Conservation (phyloP, 495 filamentous ascomycete genomes). For the Penicillium riverlandense region DNA sequence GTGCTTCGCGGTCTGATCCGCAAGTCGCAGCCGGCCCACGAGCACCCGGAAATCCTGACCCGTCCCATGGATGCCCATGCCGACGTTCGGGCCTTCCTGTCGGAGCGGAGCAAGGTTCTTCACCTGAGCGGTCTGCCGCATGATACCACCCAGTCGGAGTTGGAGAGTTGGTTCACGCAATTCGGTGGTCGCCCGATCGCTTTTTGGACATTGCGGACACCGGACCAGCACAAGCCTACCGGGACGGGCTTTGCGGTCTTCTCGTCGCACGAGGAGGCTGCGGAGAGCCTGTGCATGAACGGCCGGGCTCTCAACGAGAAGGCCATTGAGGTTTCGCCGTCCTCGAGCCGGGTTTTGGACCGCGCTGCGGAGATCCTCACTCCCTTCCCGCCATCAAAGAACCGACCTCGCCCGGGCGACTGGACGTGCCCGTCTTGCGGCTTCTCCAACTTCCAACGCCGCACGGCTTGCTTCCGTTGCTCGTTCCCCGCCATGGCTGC, state of each 20-base stretch:
- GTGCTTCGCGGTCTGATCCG: constrained; percentile 86
- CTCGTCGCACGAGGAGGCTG: constrained; percentile 97
- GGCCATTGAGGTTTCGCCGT: constrained; percentile 95
- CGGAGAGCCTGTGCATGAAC: constrained; percentile 98
- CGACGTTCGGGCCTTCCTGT: constrained; percentile 92
- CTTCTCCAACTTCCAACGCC: constrained; percentile 87
- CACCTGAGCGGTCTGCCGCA: constrained; percentile 96
- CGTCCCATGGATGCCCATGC: constrained; percentile 94
- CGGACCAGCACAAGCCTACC: constrained; percentile 97
- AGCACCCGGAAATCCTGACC: constrained; percentile 88
- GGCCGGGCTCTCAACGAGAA: constrained; percentile 96
- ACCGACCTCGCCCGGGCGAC: constrained; percentile 91
- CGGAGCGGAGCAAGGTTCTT: constrained; percentile 92
- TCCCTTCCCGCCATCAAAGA: constrained; percentile 96
- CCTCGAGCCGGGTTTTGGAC: constrained; percentile 90
- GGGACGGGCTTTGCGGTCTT: constrained; percentile 97
- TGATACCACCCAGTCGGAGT: constrained; percentile 94
- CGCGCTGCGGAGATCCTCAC: constrained; percentile 91
- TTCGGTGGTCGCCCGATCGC: constrained; percentile 98
- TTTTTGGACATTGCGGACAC: constrained; percentile 96
- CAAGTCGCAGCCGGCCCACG: constrained; percentile 89
- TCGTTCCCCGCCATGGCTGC: constrained; percentile 88
- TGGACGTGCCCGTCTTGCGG: constrained; percentile 94
- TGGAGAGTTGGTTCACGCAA: constrained; percentile 99
- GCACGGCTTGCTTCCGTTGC: constrained; percentile 97